Percentiles rank a stretch among this genome's conserved stretches.
Conservation (phyloP, 352 stramenopile genomes). For the Thraustochytrium sp. region DNA sequence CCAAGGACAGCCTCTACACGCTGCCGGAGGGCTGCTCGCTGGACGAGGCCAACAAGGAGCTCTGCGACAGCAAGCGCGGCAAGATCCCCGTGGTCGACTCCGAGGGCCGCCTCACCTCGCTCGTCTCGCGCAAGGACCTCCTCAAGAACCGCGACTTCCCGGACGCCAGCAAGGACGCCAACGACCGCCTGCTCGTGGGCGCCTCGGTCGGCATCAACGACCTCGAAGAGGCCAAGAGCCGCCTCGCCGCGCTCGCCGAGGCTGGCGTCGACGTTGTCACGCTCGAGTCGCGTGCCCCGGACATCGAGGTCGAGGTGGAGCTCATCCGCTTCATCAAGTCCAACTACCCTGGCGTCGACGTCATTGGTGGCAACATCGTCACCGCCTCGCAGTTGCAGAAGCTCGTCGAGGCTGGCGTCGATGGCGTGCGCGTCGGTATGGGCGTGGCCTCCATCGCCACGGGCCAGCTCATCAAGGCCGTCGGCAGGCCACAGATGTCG, state of each 20-base stretch:
- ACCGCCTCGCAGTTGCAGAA: conserved; percentile 93
- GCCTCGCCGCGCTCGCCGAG: conserved; percentile 73
- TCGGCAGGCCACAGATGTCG: conserved; percentile 94
- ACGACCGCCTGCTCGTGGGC: conserved; percentile 93
- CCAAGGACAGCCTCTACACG: conserved; percentile 44
- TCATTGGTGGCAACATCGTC: conserved; percentile 99
- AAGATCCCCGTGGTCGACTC: conserved; percentile 44
- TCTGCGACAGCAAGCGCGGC: conserved; percentile 32
- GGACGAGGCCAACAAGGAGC: conserved; percentile 51
- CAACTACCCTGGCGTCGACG: conserved; percentile 83
- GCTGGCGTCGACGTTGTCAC: conserved; percentile 99
- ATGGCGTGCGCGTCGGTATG: conserved; percentile 99
- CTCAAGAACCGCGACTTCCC: conserved; percentile 39
- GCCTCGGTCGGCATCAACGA: conserved; percentile 92
- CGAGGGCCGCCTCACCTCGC: conserved; percentile 52
- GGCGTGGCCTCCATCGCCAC: conserved; percentile 99
- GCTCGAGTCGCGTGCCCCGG: conserved; percentile 97
- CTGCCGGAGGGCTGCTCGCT: conserved; percentile 61
- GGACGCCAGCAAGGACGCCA: conserved; percentile 29
- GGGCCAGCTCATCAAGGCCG: conserved; percentile 90
- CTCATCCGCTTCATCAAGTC: conserved; percentile 82
- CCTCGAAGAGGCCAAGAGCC: conserved; percentile 82
- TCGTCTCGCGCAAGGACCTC: conserved; percentile 33
- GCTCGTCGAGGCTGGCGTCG: conserved; percentile 95
- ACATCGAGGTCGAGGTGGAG: conserved; percentile 88